Base-by-base conservation (phyloP, 495 filamentous ascomycete genomes). In the Thozetella sp. region DNA sequence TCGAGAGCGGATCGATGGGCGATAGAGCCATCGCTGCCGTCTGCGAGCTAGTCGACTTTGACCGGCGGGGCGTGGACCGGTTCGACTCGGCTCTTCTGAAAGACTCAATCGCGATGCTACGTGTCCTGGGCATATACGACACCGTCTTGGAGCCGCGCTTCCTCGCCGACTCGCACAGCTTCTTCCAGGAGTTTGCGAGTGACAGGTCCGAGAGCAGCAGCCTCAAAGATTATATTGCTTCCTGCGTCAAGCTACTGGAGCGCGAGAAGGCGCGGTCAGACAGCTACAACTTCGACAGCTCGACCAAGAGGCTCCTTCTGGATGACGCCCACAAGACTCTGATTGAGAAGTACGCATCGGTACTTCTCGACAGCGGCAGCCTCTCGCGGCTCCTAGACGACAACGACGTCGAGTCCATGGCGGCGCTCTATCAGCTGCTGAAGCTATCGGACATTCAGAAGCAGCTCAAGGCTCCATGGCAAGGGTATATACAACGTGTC, bases 101-200 rank as follows among this genome's bases (percentile, higher is more conserved):
- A 57, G 86, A 93, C 43, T 82, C 89, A 1, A 86, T 97, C 43
- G 79, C 83, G 22, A 90, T 98, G 81, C 83, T 97, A 61, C 86
- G 95, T 62, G 83, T 90, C 26, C 85, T 97, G 24, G 86, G 86
- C 46, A 82, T 92, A 24, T 99, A 98, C 71, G 83, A 75, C 0
- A 86, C 72, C 55, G 78, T 77, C n/a, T 96, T 97, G 65, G 96
- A 97, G 71, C 88, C 89, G 6, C 69, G 73, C 17, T 89, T 97
- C 54, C 74, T 96, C 50, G 64, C 74, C 19, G 74, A 79, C n/a
- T 93, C 95, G 0, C 73, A 84, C 48, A 60, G 67, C 0, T 97
- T 86, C 60, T 88, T 91, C 57, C 55, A 69, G 3, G 68, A 80
- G 19, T 93, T 92, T 78, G 89, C 89, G 23, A 75, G 88, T 51